Conservation (phyloP, 2,329 filamentous ascomycete species). For the Colletotrichum caudatum region DNA sequence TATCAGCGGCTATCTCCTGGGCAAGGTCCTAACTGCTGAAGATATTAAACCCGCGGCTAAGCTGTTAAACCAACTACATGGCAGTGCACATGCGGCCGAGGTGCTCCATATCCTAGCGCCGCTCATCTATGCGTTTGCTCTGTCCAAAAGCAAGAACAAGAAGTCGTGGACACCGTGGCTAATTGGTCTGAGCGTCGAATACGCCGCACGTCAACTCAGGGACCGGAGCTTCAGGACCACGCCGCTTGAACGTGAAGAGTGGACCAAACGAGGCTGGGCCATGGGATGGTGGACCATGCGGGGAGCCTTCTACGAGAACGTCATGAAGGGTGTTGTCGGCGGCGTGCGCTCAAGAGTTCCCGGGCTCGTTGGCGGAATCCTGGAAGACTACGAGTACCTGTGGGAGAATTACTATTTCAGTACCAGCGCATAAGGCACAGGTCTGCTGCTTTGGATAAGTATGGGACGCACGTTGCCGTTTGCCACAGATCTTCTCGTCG, state of each 20-base stretch:
- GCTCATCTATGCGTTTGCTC: slow-evolving; percentile 84
- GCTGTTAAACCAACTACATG: slow-evolving; percentile 85
- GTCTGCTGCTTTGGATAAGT: background rate
- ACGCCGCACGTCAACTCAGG: slow-evolving; percentile 85
- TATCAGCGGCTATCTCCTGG: slow-evolving; percentile 87
- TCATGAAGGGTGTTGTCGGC: slow-evolving; percentile 81
- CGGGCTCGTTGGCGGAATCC: slow-evolving; percentile 82
- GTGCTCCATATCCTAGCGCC: slow-evolving; percentile 92
- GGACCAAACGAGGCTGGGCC: slow-evolving; percentile 87
- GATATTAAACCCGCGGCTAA: slow-evolving; percentile 94
- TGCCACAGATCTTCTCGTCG: background rate
- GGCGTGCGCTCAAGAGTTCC: slow-evolving; percentile 82
- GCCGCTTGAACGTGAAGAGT: slow-evolving; percentile 88
- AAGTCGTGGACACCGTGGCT: slow-evolving; percentile 94
- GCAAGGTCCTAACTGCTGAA: slow-evolving; percentile 92
- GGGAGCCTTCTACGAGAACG: slow-evolving; percentile 95
- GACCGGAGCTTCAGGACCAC: slow-evolving; percentile 84
- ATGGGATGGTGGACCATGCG: slow-evolving; percentile 97
- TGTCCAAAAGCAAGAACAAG: slow-evolving; percentile 79
- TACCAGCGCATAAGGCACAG: slow-evolving; percentile 58
- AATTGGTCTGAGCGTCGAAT: slow-evolving; percentile 85
- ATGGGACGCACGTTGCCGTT: background rate
- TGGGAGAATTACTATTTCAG: slow-evolving; percentile 99
- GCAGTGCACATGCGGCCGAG: slow-evolving; percentile 81
- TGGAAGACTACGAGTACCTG: slow-evolving; percentile 97